Evolutionary conservation across 495 filamentous ascomycete species (phyloP).

Genomic region (Hypoxylon rickii): DNA sequence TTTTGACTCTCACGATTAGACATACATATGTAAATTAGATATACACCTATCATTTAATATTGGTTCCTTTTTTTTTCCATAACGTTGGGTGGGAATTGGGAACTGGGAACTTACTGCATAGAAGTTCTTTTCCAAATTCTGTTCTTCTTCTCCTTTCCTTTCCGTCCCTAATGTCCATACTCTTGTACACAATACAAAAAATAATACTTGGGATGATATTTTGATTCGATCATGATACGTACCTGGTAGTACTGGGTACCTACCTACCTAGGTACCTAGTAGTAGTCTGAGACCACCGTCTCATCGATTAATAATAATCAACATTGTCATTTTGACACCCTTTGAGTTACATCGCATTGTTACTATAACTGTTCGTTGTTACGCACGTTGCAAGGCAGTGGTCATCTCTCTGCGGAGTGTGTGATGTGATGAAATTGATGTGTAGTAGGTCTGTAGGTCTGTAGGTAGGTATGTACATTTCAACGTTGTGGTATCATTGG

Average conservation of each 20-base stretch:
- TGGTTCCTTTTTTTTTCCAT: too few species aligned
- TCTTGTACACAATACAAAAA: neutral
- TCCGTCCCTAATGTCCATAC: too few species aligned
- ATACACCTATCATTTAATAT: too few species aligned
- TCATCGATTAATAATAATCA: conserved; percentile 34
- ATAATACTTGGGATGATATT: too few species aligned
- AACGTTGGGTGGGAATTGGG: neutral
- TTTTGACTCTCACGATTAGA: neutral
- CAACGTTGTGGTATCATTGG: too few species aligned
- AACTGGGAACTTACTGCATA: neutral
- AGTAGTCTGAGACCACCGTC: too few species aligned
- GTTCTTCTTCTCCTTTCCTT: conserved; percentile 3
- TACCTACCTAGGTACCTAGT: neutral
- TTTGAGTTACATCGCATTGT: conserved; percentile 34
- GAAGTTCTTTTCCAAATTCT: neutral
- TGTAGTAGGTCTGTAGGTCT: too few species aligned
- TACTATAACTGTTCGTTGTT: conserved; percentile 28
- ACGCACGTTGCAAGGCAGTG: conserved; percentile 27
- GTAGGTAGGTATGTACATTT: conserved; percentile 5
- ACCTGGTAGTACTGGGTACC: too few species aligned
- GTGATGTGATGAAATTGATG: neutral
- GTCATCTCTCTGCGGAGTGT: conserved; percentile 1
- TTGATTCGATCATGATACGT: too few species aligned
- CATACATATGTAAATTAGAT: neutral
- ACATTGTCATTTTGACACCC: conserved; percentile 28